Percentiles rank a stretch among this genome's conserved stretches.
Conservation (phyloP, 257 asterid genomes). For the Solanum medicagineum region DNA sequence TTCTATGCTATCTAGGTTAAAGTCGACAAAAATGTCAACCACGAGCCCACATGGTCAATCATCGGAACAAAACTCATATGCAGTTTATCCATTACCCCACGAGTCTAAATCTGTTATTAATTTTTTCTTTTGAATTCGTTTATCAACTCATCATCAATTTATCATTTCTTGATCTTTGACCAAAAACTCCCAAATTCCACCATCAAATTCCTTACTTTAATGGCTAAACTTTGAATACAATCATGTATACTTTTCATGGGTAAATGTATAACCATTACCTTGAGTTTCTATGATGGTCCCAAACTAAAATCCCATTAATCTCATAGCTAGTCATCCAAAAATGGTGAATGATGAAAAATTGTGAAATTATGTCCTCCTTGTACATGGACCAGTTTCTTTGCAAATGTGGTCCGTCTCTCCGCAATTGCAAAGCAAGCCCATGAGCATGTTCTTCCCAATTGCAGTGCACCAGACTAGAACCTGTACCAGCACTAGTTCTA, state of each 20-base stretch:
- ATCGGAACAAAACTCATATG: neutral
- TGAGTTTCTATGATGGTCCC: neutral
- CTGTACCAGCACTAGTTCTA: neutral
- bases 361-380: neutral
- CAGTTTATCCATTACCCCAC: neutral
- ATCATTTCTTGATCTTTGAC: neutral
- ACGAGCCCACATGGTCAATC: neutral
- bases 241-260: neutral
- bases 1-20: neutral
- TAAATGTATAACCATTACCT: neutral
- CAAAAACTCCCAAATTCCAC: neutral
- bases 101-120: neutral
- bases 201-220: neutral
- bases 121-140: neutral
- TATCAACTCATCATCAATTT: neutral
- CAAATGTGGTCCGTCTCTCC: neutral
- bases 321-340: neutral
- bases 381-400: neutral
- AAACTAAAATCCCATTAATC: neutral
- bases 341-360: neutral
- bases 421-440: neutral
- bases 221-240: neutral
- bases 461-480: neutral
- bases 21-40: neutral
- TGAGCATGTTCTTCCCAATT: neutral